Evolutionary conservation across 2,329 filamentous ascomycete genomes (phyloP).

Genomic region (Geosmithia flava): DNA sequence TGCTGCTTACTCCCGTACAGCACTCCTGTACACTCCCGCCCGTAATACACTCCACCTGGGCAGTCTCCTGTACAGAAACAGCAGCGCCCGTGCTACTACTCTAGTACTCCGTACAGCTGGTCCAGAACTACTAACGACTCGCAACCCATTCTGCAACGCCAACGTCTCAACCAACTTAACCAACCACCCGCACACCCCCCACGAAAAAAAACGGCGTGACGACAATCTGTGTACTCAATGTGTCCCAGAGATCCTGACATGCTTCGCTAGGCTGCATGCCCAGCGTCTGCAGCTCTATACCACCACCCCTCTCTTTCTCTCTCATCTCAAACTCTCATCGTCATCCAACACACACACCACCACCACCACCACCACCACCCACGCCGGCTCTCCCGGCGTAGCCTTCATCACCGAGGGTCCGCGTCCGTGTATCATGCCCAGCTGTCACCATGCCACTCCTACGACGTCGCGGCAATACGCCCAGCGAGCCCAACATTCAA

Average conservation of each 20-base stretch:
- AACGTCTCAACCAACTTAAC: not conserved
- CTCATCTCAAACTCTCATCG: not conserved
- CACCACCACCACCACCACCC: too few species aligned
- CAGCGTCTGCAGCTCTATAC: not conserved
- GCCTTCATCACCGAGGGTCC: conserved; percentile 5
- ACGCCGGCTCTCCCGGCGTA: not conserved
- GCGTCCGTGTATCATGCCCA: conserved; percentile 22
- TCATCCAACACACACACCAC: not conserved
- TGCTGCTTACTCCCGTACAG: too few species aligned
- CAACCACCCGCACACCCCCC: not conserved
- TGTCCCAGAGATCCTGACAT: not conserved
- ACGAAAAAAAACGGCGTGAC: not conserved
- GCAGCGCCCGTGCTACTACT: too few species aligned
- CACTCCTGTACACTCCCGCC: too few species aligned
- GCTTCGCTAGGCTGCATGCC: conserved; percentile 2
- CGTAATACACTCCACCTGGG: too few species aligned
- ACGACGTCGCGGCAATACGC: conserved; percentile 46
- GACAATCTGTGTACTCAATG: conserved; percentile 1
- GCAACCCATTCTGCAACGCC: not conserved
- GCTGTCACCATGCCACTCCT: conserved; percentile 43
- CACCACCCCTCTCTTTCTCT: conserved; percentile 1
- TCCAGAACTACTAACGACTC: not conserved
- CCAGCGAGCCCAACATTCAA: conserved; percentile 47
- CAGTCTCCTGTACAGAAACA: too few species aligned
- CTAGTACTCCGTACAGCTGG: too few species aligned